Evolutionary conservation across 108 stramenopile genomes (phyloP), one percentile per base, ranked within the genome.

Genomic region (Stephanodiscus minutulus): DNA sequence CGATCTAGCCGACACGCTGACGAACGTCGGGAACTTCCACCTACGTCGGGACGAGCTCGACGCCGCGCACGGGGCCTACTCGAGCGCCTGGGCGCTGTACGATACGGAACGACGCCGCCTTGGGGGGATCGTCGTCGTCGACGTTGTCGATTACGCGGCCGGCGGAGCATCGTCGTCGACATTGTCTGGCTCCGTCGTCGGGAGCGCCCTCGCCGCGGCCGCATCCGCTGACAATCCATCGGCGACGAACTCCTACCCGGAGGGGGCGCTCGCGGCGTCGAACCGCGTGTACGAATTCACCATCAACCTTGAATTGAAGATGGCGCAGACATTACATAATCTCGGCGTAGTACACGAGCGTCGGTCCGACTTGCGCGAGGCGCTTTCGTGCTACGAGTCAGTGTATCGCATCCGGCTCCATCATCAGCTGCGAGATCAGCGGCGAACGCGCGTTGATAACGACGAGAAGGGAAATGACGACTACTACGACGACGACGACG

Each of bases 11-110:
- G 20, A 48, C n/a, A 75, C 74, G 8, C 47, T 75, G 11, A 60
- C 61, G 60, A 68, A 67, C 50, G 74, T 75, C 33, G 74, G 74
- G 1, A 75, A 57, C 31, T 75, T 68, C 28, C 74, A 75, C 48
- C 60, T 75, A n/a, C 43, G 74, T 36, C 52, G 74, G 37, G 74
- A 75, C 53, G 74, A 75, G 54, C 41, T 75, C 20, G 74, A 75
- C 61, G 66, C 66, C 1, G 74, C 74, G 0, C 29, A 61, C 15
- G 67, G 67, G 53, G 74, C 74, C 8, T 68, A 61, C 57, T 75
- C 74, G 20, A 75, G 60, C 24, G 74, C 61, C 12, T 75, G 37
- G 44, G 66, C 74, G 18, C 47, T 75, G 17, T 61, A 75, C 52
- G 44, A 52, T 20, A 13, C 2, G 20, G 24, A 52, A 6, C 17